Percentiles rank a stretch among this genome's conserved stretches.
These are phyloP conservation scores for Agapanthus africanus DNA, from an alignment of 106 monocot genomes.

Conservation along the genomic window DNA sequence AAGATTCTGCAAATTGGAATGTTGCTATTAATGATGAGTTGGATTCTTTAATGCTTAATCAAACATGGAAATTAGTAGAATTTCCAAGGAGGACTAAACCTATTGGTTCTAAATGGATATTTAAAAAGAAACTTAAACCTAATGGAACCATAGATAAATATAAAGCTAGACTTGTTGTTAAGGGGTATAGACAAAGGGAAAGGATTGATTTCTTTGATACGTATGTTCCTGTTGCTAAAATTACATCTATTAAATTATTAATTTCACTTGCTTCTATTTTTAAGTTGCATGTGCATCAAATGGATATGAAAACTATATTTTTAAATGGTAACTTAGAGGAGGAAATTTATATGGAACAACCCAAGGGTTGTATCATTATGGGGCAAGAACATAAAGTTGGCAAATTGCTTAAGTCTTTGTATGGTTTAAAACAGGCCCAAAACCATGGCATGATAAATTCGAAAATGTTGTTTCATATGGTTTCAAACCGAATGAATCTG, in stretches of 20 bases:
- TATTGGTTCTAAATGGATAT: too few species aligned
- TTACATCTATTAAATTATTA: not conserved
- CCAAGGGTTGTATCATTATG: not conserved
- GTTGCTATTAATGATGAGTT: conserved; percentile 1
- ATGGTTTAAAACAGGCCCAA: conserved; percentile 1
- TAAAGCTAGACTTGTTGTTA: not conserved
- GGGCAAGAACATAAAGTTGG: not conserved
- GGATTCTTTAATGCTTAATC: not conserved
- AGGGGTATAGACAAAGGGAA: not conserved
- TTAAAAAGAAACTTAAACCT: too few species aligned
- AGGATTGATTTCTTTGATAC: not conserved
- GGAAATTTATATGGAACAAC: not conserved
- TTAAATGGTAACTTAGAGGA: not conserved
- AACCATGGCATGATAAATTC: not conserved
- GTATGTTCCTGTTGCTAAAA: not conserved
- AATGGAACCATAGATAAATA: conserved; percentile 2
- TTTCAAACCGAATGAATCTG: not conserved
- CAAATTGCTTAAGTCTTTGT: not conserved
- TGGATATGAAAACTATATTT: conserved; percentile 1
- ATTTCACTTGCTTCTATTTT: not conserved
- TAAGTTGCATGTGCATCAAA: not conserved
- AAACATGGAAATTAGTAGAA: not conserved
- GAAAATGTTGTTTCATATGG: not conserved
- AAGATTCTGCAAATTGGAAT: too few species aligned
- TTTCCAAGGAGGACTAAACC: not conserved